Evolutionary conservation across 2,329 filamentous ascomycete genomes (phyloP).

Genomic region (Arthrinium phaeospermum): DNA sequence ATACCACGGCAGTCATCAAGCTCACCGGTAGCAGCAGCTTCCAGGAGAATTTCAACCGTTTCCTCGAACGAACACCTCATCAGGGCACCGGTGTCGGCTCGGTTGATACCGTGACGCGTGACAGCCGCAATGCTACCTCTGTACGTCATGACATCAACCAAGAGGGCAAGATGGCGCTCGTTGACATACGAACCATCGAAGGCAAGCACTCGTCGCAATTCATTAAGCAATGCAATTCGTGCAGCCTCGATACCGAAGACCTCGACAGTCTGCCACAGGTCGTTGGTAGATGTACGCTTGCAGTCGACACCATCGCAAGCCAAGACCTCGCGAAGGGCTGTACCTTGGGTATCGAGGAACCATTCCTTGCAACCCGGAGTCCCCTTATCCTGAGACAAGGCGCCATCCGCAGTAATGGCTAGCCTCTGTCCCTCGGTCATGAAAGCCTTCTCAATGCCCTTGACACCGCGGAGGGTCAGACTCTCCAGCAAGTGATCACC

Average conservation of each 20-base stretch:
- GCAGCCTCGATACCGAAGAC: conserved; percentile 97
- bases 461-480: conserved; percentile 87
- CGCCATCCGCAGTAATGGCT: conserved; percentile 71
- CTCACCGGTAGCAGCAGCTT: conserved; percentile 92
- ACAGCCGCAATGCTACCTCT: conserved; percentile 93
- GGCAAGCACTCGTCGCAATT: conserved; percentile 89
- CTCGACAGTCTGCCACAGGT: conserved; percentile 91
- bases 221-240: conserved; percentile 82
- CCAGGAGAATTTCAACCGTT: conserved; percentile 96
- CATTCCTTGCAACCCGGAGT: conserved; percentile 84
- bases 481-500: conserved; percentile 91
- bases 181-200: conserved; percentile 99
- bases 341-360: conserved; percentile 95
- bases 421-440: conserved; percentile 81
- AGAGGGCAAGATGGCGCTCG: conserved; percentile 91
- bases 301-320: conserved; percentile 87
- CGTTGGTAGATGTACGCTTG: conserved; percentile 88
- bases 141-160: conserved; percentile 98
- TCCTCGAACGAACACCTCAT: conserved; percentile 99
- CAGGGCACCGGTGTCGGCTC: conserved; percentile 93
- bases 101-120: conserved; percentile 97
- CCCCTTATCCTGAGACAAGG: conserved; percentile 74
- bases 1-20: conserved; percentile 97
- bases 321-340: conserved; percentile 82
- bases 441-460: conserved; percentile 89